Percentiles rank a stretch among this genome's conserved stretches.
Evolutionary conservation across 306 rosid genomes (phyloP).

Genomic region (Cucumis cinereus): DNA sequence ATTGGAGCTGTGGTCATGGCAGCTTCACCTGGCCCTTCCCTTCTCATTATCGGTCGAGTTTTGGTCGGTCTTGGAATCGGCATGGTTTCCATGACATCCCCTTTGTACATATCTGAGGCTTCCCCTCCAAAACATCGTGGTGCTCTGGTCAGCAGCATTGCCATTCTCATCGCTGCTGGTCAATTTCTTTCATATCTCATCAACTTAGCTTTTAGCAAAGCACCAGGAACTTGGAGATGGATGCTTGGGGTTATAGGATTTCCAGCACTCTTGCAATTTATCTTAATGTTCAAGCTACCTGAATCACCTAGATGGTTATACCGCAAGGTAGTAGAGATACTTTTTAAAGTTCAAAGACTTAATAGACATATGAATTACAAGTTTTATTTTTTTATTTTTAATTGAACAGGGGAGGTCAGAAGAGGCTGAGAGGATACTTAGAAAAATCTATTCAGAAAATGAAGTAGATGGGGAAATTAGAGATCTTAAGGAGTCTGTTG

Average conservation of each 20-base stretch:
- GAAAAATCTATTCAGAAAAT: slow-evolving; percentile 28
- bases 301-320: slow-evolving; percentile 88
- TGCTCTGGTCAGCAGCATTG: slow-evolving; percentile 62
- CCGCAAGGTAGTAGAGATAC: slow-evolving; percentile 32
- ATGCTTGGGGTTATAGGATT: slow-evolving; percentile 75
- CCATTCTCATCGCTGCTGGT: slow-evolving; percentile 61
- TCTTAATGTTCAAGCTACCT: slow-evolving; percentile 56
- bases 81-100: slow-evolving; percentile 83
- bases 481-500: slow-evolving; percentile 45
- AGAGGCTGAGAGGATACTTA: slow-evolving; percentile 40
- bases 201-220: slow-evolving; percentile 62
- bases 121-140: slow-evolving; percentile 77
- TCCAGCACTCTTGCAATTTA: slow-evolving; percentile 54
- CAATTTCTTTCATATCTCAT: slow-evolving; percentile 68
- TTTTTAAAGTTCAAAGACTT: no score
- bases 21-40: slow-evolving; percentile 51
- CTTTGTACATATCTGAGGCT: slow-evolving; percentile 74
- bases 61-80: slow-evolving; percentile 84
- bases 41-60: slow-evolving; percentile 56
- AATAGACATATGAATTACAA: not conserved
- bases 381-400: not conserved
- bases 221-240: slow-evolving; percentile 76
- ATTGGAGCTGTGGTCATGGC: slow-evolving; percentile 68
- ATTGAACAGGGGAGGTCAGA: slow-evolving; percentile 32
- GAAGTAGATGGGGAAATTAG: slow-evolving; percentile 52